Conservation (phyloP, 2,329 filamentous ascomycete species). For the Fusarium nygamai region DNA sequence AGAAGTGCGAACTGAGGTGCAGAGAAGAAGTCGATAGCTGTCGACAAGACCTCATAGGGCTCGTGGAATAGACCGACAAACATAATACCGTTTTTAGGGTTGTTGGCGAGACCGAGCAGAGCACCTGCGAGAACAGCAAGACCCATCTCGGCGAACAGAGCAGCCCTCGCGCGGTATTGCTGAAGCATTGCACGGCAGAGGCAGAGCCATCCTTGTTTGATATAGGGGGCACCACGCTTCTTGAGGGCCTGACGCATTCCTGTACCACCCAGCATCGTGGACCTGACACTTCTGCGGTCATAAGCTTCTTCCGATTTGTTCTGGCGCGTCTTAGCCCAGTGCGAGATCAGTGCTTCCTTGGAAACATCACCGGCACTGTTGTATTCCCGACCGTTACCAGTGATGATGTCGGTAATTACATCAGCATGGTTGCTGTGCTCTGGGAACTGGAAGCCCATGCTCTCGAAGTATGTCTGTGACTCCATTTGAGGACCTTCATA, state of each 20-base stretch:
- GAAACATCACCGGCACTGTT: constrained; percentile 57
- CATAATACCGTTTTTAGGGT: constrained; percentile 59
- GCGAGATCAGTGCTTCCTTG: constrained; percentile 59
- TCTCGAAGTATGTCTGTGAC: constrained; percentile 61
- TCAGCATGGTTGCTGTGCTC: constrained; percentile 64
- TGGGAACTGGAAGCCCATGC: constrained; percentile 62
- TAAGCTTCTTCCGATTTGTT: constrained; percentile 8
- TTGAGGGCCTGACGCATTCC: constrained; percentile 56
- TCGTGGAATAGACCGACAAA: constrained; percentile 63
- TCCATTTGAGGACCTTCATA: constrained; percentile 60
- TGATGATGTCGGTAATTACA: constrained; percentile 69
- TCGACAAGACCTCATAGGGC: constrained; percentile 62
- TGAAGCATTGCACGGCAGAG: constrained; percentile 63
- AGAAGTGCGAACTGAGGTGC: constrained; percentile 64
- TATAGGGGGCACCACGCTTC: constrained; percentile 59
- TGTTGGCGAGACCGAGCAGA: constrained; percentile 64
- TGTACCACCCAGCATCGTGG: constrained; percentile 44
- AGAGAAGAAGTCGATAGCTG: constrained; percentile 60
- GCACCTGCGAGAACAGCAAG: constrained; percentile 62
- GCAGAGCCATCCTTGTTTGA: constrained; percentile 63
- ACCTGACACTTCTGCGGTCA: constrained; percentile 32
- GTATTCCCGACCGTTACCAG: constrained; percentile 64
- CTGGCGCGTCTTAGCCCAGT: constrained; percentile 54
- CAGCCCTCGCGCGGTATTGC: constrained; percentile 62
- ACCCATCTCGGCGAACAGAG: constrained; percentile 64